Conservation (phyloP, 116 monocot species). For the Iris pallida region DNA sequence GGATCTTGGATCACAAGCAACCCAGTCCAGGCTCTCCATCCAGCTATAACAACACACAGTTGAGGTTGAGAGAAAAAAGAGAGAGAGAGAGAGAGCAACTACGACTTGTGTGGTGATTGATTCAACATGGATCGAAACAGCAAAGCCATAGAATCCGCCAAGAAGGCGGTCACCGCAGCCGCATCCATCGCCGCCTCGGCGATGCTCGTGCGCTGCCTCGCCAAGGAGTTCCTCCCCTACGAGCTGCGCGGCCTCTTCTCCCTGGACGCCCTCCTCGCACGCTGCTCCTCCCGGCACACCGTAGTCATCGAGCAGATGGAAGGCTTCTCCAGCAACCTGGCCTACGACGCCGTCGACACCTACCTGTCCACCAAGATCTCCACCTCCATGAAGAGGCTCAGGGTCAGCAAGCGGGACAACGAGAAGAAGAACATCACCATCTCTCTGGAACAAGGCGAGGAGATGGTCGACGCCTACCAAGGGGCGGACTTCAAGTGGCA, state of each 20-base stretch:
- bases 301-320: constrained; percentile 28
- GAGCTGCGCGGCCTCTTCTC: constrained; percentile 2
- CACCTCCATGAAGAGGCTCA: constrained; percentile 13
- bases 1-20: no score
- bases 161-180: constrained; percentile 7
- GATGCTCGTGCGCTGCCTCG: constrained; percentile 15
- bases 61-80: no score
- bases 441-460: constrained; percentile 29
- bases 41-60: no score
- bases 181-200: constrained; percentile 29
- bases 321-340: constrained; percentile 16
- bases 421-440: constrained; percentile 12
- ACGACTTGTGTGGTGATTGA: no score
- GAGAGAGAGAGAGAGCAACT: no score
- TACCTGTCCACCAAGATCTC: constrained; percentile 30
- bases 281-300: constrained; percentile 15
- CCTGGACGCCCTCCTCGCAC: not conserved
- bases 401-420: constrained; percentile 11
- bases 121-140: constrained; percentile 16
- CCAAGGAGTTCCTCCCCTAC: constrained; percentile 21
- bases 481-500: constrained; percentile 38
- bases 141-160: constrained; percentile 10
- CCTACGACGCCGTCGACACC: constrained; percentile 15
- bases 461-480: constrained; percentile 34
- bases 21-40: no score